Percentiles rank a stretch among this genome's conserved stretches.
Conservation (phyloP, 2,329 filamentous ascomycete genomes). For the Monilinia vaccinii-corymbosi region DNA sequence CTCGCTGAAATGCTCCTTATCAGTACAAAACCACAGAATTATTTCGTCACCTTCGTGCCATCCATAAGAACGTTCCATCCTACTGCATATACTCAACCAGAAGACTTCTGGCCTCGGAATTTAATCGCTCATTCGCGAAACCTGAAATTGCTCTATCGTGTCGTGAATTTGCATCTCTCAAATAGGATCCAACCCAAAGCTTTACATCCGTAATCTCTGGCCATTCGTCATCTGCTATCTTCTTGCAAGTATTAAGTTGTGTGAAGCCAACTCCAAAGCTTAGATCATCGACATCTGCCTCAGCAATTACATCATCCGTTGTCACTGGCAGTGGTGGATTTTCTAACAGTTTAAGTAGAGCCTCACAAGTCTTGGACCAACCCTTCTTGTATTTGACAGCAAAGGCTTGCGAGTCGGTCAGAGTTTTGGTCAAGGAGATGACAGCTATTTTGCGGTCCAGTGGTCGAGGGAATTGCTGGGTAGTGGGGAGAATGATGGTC, state of each 20-base stretch:
- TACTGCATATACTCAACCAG: constrained; percentile 39
- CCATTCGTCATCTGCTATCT: constrained; percentile 67
- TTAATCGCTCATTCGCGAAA: constrained; percentile 65
- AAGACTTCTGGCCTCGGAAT: constrained; percentile 44
- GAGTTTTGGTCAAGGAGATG: constrained; percentile 83
- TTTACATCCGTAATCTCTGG: constrained; percentile 74
- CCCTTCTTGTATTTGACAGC: constrained; percentile 75
- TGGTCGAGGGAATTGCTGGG: constrained; percentile 77
- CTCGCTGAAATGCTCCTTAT: constrained; percentile 8
- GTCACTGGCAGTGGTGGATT: constrained; percentile 65
- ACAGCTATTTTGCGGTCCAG: constrained; percentile 90
- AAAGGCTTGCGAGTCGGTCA: constrained; percentile 80
- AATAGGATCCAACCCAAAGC: constrained; percentile 56
- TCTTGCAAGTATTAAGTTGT: constrained; percentile 81
- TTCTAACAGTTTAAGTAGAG: constrained; percentile 79
- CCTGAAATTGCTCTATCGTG: constrained; percentile 60
- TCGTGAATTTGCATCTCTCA: constrained; percentile 68
- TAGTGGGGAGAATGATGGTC: constrained; percentile 77
- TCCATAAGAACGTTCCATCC: background rate
- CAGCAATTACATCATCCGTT: constrained; percentile 69
- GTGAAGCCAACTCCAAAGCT: constrained; percentile 94
- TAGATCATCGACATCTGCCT: constrained; percentile 90
- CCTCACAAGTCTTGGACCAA: constrained; percentile 83
- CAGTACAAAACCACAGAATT: constrained; percentile 4
- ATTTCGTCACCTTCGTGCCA: constrained; percentile 4